A percentile compares a stretch with the other conserved stretches of the same genome.
These are phyloP conservation scores for Neofusicoccum laricinum DNA, from an alignment of 2,329 filamentous ascomycete genomes.

Conservation along the genomic window DNA sequence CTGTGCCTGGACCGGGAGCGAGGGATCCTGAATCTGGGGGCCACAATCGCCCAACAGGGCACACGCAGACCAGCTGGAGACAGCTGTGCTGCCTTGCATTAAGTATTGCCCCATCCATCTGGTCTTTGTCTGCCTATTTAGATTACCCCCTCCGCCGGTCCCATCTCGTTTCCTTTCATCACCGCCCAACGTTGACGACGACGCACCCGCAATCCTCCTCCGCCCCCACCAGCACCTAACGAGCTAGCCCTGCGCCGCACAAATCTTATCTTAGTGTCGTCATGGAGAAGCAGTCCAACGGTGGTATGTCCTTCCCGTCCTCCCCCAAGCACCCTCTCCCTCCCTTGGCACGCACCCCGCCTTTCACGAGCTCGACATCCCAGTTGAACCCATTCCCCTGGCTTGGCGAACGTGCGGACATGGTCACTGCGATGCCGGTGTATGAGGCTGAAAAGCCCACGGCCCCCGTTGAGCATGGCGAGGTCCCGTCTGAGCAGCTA, in stretches of 20 bases:
- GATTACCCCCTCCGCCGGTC: too few species aligned
- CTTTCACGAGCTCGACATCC: not conserved
- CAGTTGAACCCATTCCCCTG: not conserved
- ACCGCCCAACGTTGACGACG: too few species aligned
- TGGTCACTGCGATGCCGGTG: not conserved
- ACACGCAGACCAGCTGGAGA: not conserved
- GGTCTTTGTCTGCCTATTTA: not conserved
- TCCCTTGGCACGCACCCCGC: not conserved
- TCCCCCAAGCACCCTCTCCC: not conserved
- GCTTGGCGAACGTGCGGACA: not conserved
- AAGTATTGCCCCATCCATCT: not conserved
- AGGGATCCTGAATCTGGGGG: not conserved
- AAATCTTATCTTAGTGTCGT: constrained; percentile 7
- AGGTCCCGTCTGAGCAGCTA: not conserved
- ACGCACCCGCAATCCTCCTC: not conserved
- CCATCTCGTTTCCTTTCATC: too few species aligned
- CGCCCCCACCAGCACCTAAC: not conserved
- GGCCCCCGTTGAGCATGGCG: not conserved
- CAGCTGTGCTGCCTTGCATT: not conserved
- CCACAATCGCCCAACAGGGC: not conserved
- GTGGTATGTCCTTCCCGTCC: not conserved
- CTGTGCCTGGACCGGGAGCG: not conserved
- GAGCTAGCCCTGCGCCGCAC: not conserved
- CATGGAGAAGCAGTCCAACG: constrained; percentile 13
- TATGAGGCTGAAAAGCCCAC: not conserved